phyloP scores from a whole-genome alignment of 192 early-diverging fungal species.

The Rhizoclosmatium globosum region DNA sequence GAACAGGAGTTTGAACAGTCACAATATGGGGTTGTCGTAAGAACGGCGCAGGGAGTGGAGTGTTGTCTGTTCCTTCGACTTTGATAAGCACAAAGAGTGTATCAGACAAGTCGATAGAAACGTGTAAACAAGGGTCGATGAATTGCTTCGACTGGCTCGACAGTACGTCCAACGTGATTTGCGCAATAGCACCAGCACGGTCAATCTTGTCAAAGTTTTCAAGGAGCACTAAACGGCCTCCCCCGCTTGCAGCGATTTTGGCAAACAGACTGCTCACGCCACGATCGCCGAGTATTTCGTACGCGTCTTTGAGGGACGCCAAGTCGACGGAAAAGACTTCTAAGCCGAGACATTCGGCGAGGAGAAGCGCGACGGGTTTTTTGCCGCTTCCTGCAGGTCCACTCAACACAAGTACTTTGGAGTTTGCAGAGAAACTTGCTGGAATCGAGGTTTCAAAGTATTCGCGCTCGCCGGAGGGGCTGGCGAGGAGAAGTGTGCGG shows the following conservation, averaged over 20 bases:
- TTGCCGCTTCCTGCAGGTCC: not conserved
- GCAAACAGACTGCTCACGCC: not conserved
- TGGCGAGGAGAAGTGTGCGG: not conserved
- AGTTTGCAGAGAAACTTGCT: not conserved
- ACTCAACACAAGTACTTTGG: not conserved
- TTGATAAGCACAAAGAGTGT: not conserved
- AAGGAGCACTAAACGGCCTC: not conserved
- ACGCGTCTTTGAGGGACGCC: not conserved
- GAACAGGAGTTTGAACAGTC: not conserved
- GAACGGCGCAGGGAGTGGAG: not conserved
- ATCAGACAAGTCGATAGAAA: not conserved
- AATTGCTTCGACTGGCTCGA: not conserved
- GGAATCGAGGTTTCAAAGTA: not conserved
- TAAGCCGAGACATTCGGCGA: not conserved
- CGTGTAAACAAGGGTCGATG: not conserved
- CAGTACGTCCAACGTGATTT: not conserved
- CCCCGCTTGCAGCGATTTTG: not conserved
- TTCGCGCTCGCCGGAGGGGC: not conserved
- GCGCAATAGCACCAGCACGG: not conserved
- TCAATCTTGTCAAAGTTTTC: not conserved
- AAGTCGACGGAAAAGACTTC: not conserved
- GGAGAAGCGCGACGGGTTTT: not conserved
- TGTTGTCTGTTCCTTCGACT: not conserved
- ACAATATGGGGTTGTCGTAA: not conserved
- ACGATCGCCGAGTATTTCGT: not conserved